These are phyloP conservation scores for Quercus aquifolioides DNA, from an alignment of 306 rosid species.

Conservation along the genomic window DNA sequence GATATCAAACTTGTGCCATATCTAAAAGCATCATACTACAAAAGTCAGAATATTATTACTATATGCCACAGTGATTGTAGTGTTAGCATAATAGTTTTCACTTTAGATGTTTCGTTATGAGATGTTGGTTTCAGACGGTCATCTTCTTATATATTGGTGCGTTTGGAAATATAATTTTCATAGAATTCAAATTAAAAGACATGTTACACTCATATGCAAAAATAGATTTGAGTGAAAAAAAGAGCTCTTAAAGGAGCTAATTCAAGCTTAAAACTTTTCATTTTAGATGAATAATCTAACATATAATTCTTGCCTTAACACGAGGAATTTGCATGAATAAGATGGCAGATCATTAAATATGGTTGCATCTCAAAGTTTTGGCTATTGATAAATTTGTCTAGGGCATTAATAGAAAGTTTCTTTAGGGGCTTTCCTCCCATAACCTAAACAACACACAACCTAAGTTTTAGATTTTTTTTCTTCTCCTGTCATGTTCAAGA, in stretches of 20 bases:
- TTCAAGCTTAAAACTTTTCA: not conserved
- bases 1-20: not conserved
- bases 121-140: not conserved
- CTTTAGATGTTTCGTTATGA: not conserved
- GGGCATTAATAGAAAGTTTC: not conserved
- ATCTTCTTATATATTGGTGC: not conserved
- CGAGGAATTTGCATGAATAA: not conserved
- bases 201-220: not conserved
- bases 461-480: no score
- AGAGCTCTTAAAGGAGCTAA: not conserved
- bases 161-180: not conserved
- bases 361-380: no score
- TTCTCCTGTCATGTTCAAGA: no score
- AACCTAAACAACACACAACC: not conserved
- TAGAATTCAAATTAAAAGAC: not conserved
- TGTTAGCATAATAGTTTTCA: not conserved
- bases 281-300: not conserved
- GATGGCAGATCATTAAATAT: not conserved
- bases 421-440: not conserved
- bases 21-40: not conserved
- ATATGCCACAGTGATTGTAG: not conserved
- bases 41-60: not conserved
- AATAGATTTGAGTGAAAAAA: not conserved
- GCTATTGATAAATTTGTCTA: not conserved
- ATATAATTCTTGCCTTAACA: no score